These are phyloP conservation scores for Ceratocystis ficicola DNA, from an alignment of 2,329 filamentous ascomycete genomes.

Conservation along the genomic window DNA sequence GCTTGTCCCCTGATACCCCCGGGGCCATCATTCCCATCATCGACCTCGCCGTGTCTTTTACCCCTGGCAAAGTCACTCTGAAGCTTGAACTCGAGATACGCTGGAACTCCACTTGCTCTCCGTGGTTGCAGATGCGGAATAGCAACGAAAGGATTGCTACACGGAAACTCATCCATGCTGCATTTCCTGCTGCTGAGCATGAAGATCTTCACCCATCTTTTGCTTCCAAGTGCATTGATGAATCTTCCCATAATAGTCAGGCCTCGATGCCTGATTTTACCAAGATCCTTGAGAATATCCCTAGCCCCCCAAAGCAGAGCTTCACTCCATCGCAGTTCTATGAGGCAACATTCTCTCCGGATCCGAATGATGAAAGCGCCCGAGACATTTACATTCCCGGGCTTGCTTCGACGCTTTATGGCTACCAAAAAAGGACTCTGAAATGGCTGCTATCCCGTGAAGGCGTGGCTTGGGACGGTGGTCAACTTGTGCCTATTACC, in stretches of 20 bases:
- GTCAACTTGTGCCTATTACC: constrained; percentile 19
- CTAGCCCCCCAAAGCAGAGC: constrained; percentile 21
- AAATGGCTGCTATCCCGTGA: constrained; percentile 60
- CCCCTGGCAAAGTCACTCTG: constrained; percentile 23
- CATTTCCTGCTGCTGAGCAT: background rate
- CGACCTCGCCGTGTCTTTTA: background rate
- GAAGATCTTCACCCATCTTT: background rate
- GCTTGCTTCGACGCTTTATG: constrained; percentile 46
- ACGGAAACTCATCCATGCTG: constrained; percentile 28
- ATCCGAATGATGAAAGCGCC: constrained; percentile 28
- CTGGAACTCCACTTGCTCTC: constrained; percentile 35
- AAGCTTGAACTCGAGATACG: constrained; percentile 30
- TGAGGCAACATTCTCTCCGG: constrained; percentile 44
- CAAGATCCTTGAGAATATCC: constrained; percentile 28
- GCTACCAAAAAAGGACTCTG: constrained; percentile 59
- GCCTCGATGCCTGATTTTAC: background rate
- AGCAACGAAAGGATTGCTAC: constrained; percentile 28
- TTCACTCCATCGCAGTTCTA: constrained; percentile 50
- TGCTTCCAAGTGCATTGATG: background rate
- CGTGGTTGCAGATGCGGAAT: constrained; percentile 27
- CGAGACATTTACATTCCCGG: constrained; percentile 33
- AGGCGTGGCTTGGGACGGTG: constrained; percentile 39
- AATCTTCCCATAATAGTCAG: background rate
- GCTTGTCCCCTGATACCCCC: background rate
- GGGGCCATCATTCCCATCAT: background rate